These are phyloP conservation scores for Aspergillus fructus DNA, from an alignment of 2,329 filamentous ascomycete species.

Conservation along the genomic window DNA sequence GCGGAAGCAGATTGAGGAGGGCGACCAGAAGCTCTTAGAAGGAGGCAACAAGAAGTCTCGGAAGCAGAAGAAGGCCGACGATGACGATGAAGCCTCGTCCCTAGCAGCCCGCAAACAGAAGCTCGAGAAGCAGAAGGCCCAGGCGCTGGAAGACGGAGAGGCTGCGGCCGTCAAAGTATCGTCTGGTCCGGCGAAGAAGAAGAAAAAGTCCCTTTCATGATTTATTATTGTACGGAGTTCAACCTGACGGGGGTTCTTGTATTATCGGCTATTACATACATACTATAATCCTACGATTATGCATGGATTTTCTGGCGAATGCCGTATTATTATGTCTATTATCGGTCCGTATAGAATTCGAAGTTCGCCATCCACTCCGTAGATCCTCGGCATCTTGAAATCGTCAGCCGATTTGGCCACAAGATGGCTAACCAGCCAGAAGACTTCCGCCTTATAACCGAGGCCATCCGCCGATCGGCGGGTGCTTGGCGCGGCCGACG, in stretches of 20 bases:
- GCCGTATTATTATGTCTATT: not conserved
- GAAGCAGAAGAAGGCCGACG: slow-evolving; percentile 37
- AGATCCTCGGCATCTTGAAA: not conserved
- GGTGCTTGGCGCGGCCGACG: slow-evolving; percentile 35
- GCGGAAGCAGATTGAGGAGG: slow-evolving; percentile 39
- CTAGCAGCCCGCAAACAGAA: slow-evolving; percentile 47
- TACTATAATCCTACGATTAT: slow-evolving; percentile 18
- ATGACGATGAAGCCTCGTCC: slow-evolving; percentile 37
- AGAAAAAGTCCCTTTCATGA: slow-evolving; percentile 41
- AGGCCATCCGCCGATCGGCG: slow-evolving; percentile 33
- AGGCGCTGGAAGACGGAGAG: slow-evolving; percentile 46
- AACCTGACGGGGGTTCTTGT: not conserved
- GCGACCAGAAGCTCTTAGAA: slow-evolving; percentile 32
- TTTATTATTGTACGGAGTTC: slow-evolving; percentile 26
- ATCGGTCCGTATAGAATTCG: not conserved
- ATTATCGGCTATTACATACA: not conserved
- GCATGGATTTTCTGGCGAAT: slow-evolving; percentile 26
- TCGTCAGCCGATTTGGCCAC: no score
- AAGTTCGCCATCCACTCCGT: no score
- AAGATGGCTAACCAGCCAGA: not conserved
- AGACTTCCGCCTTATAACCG: slow-evolving; percentile 28
- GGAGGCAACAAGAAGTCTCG: slow-evolving; percentile 40
- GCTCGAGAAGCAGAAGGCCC: slow-evolving; percentile 50
- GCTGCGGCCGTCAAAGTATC: slow-evolving; percentile 26
- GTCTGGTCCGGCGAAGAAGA: slow-evolving; percentile 32